Conservation (phyloP, 345 rosid genomes). For the Rhizophora mangle region DNA sequence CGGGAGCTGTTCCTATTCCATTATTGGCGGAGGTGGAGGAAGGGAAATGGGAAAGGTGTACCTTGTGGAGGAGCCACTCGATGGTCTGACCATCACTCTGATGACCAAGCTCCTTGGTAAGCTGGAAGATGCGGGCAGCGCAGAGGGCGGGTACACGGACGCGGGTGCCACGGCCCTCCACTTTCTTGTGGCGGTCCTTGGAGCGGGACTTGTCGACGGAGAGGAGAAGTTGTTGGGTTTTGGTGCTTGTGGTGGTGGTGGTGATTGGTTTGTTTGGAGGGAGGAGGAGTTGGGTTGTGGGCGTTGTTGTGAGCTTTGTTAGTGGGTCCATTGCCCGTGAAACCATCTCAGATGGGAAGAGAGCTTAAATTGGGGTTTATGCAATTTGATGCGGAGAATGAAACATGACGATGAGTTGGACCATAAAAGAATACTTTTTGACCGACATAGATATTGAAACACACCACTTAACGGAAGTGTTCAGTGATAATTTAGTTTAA, state of each 20-base stretch:
- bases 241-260: slow-evolving; percentile 5
- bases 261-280: neutral
- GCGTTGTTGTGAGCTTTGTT: too few species aligned
- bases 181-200: slow-evolving; percentile 30
- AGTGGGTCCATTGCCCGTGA: too few species aligned
- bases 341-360: too few species aligned
- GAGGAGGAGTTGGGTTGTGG: neutral
- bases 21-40: neutral
- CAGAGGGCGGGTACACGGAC: slow-evolving; percentile 10
- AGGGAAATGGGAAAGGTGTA: slow-evolving; percentile 6
- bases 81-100: slow-evolving; percentile 34
- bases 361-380: too few species aligned
- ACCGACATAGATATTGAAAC: too few species aligned
- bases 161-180: slow-evolving; percentile 34
- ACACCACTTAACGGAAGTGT: too few species aligned
- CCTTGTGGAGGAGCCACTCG: slow-evolving; percentile 22
- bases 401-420: neutral
- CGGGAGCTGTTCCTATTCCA: too few species aligned
- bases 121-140: slow-evolving; percentile 30
- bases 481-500: too few species aligned
- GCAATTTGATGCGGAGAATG: neutral
- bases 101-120: slow-evolving; percentile 29
- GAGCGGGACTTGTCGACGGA: too few species aligned
- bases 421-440: too few species aligned
- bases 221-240: too few species aligned